These are phyloP conservation scores for Mortierella sp. DNA, from an alignment of 371 early-diverging fungal species.

Conservation along the genomic window DNA sequence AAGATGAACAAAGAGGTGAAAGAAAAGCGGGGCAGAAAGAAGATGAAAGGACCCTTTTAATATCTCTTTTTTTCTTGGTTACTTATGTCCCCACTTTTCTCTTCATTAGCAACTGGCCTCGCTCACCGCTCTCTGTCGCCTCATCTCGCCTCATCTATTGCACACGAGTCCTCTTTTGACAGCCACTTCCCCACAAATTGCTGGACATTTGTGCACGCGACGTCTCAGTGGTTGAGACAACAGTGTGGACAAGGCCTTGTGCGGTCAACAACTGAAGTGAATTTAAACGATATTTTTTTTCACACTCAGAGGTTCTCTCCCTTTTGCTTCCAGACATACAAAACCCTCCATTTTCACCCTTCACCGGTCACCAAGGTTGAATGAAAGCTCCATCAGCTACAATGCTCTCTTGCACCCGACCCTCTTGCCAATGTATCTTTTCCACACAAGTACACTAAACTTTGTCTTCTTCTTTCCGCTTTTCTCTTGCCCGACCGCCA, in stretches of 20 bases:
- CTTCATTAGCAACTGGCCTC: not conserved
- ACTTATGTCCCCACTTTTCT: conserved; percentile 20
- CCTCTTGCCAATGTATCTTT: not conserved
- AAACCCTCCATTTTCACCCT: not conserved
- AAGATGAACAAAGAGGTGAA: not conserved
- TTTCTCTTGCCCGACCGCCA: no score
- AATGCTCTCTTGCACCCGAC: not conserved
- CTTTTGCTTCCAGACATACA: not conserved
- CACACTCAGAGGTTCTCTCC: not conserved
- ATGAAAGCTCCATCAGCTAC: not conserved
- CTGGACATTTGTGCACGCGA: not conserved
- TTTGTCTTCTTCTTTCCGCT: not conserved
- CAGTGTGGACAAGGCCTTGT: not conserved
- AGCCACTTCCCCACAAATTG: not conserved
- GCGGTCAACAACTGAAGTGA: not conserved
- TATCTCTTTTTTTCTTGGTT: conserved; percentile 18
- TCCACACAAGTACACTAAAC: not conserved
- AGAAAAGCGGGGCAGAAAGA: conserved; percentile 2
- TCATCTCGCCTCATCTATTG: not conserved
- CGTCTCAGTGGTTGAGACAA: not conserved
- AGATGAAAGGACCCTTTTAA: not conserved
- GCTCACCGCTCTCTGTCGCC: conserved; percentile 4
- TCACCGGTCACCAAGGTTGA: not conserved
- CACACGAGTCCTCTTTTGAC: not conserved
- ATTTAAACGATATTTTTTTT: no score